A percentile compares a stretch with the other conserved stretches of the same genome.
Conservation (phyloP, 495 filamentous ascomycete species). For the Aspergillus saccharolyticus region DNA sequence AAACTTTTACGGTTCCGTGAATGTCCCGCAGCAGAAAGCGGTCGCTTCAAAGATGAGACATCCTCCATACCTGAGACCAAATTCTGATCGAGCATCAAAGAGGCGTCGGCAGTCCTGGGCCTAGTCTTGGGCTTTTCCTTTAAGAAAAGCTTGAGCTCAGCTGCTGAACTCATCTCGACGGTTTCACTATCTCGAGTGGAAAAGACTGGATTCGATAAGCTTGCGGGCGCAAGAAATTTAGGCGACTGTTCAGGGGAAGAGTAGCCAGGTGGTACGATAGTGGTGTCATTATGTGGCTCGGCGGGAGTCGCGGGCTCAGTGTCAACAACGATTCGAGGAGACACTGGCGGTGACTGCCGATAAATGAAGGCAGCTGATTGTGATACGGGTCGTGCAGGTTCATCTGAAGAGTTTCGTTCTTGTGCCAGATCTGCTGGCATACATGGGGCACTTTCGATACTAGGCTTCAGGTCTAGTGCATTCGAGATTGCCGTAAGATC, state of each 20-base stretch:
- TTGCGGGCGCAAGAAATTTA: constrained; percentile 63
- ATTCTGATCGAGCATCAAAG: constrained; percentile 34
- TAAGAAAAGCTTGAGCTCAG: constrained; percentile 58
- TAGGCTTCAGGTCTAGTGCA: constrained; percentile 39
- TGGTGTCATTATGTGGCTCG: constrained; percentile 48
- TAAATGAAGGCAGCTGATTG: constrained; percentile 31
- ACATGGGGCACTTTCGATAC: constrained; percentile 60
- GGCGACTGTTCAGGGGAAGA: constrained; percentile 70
- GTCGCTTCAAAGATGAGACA: constrained; percentile 27
- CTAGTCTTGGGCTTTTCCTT: constrained; percentile 36
- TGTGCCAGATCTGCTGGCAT: constrained; percentile 52
- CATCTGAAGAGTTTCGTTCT: constrained; percentile 26
- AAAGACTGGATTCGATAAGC: constrained; percentile 42
- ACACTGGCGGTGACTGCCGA: constrained; percentile 33
- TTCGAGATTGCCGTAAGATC: constrained; percentile 73
- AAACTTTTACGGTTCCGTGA: constrained; percentile 34
- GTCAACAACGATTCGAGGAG: constrained; percentile 30
- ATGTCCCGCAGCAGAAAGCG: constrained; percentile 33
- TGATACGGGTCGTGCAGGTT: constrained; percentile 32
- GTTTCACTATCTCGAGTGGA: constrained; percentile 33
- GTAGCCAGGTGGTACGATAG: constrained; percentile 60
- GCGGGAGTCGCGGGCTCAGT: constrained; percentile 32
- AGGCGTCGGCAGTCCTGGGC: constrained; percentile 51
- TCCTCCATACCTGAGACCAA: constrained; percentile 13
- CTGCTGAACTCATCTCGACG: constrained; percentile 51